Evolutionary conservation across 108 stramenopile species (phyloP), one percentile per base, ranked within the genome.

Genomic region (Fistulifera pelliculosa): DNA sequence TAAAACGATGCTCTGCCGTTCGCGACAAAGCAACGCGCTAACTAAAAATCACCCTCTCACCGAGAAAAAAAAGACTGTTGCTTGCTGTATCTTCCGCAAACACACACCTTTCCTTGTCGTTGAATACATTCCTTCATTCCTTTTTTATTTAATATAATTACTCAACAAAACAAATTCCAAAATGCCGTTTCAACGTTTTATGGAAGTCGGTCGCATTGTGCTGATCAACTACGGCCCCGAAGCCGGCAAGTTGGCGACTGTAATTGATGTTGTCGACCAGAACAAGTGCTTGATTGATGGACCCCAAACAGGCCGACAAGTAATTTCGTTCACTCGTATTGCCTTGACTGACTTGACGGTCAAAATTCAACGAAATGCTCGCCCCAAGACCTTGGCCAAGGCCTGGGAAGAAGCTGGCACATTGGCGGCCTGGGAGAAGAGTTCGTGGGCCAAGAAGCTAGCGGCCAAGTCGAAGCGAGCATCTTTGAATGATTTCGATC

Each of bases 241-340:
- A 35, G 57, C 66, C 27, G 97, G 97, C 51, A 96, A 94, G 79
- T 77, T 98, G 38, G 90, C 88, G 66, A 93, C 93, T 39, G 94
- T 99, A 69, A 79, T 99, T 55, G 97, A 99, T 69, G 88, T 99
- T 56, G 95, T 96, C 45, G 97, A 99, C 61, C 80, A 87, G 66
- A 99, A 98, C 86, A 96, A 94, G 87, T 93, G 94, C 63, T 69
- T 99, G 42, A 75, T 99, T 49, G 97, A 99, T 41, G 96, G 95
- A 49, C 96, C 98, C 18, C 66, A 75, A 66, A 94, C 97, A 41
- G 97, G 93, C 41, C 94, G 98, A 71, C 96, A 98, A 77, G 87
- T 98, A 50, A 95, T 99, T 72, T 71, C 94, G 64, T 90, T 79
- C 83, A 73, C 75, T 63, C 80, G 97, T 18, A 64, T 99, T 63